phyloP scores from a whole-genome alignment of 306 rosid species.

The Begonia fuchsioides region DNA sequence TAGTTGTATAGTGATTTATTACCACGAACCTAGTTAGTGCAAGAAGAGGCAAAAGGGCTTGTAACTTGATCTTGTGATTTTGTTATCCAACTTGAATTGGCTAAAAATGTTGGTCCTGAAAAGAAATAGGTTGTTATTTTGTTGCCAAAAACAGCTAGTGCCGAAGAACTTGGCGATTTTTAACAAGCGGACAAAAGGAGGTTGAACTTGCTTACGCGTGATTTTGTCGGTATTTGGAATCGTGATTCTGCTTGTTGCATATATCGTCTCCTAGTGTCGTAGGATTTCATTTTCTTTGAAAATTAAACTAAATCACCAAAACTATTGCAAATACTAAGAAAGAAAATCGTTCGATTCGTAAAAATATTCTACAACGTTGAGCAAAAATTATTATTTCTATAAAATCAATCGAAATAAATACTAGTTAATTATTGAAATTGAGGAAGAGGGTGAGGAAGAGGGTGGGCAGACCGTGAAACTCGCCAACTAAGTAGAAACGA shows the following conservation, averaged over 20 bases:
- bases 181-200: conserved; percentile 78
- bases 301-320: too few species aligned
- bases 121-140: not conserved
- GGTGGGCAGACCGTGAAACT: too few species aligned
- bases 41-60: too few species aligned
- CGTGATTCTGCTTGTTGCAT: conserved; percentile 46
- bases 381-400: too few species aligned
- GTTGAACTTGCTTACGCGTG: conserved; percentile 91
- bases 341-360: too few species aligned
- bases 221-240: conserved; percentile 64
- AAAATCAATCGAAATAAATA: too few species aligned
- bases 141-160: conserved; percentile 53
- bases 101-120: not conserved
- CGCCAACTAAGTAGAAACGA: too few species aligned
- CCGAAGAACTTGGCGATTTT: conserved; percentile 79
- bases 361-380: too few species aligned
- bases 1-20: not conserved
- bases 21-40: not conserved
- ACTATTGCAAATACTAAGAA: too few species aligned
- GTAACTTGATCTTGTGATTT: not conserved
- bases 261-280: conserved; percentile 49
- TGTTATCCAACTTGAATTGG: not conserved
- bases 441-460: too few species aligned
- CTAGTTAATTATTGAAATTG: too few species aligned
- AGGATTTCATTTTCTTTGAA: too few species aligned